These are phyloP conservation scores for Trichophyton simii DNA, from an alignment of 2,329 filamentous ascomycete species.

Conservation along the genomic window DNA sequence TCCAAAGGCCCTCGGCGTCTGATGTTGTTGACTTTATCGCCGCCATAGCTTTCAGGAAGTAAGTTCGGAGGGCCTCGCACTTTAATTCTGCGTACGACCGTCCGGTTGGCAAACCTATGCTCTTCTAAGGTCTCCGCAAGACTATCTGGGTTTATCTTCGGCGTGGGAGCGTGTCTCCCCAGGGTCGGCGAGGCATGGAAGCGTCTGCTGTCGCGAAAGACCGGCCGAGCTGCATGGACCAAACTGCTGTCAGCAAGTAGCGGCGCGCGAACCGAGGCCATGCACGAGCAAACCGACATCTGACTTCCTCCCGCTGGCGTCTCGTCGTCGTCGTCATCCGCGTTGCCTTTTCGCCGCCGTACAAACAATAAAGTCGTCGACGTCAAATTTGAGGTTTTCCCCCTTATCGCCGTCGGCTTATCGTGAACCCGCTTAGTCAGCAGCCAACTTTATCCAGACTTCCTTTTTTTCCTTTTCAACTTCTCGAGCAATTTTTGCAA, in stretches of 20 bases:
- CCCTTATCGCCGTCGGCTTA: neutral
- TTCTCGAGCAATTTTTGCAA: neutral
- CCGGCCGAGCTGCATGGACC: neutral
- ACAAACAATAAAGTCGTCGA: neutral
- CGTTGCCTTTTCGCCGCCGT: neutral
- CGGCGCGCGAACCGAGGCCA: neutral
- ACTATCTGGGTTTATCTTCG: slow-evolving; percentile 17
- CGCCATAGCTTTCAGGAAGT: neutral
- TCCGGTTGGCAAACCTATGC: slow-evolving; percentile 22
- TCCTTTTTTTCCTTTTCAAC: neutral
- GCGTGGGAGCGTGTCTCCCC: slow-evolving; percentile 1
- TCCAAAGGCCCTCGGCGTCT: neutral
- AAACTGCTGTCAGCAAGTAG: neutral
- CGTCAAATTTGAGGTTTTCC: neutral
- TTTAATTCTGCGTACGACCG: neutral
- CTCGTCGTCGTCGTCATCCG: neutral
- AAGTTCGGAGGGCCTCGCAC: neutral
- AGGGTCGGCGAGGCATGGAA: slow-evolving; percentile 8
- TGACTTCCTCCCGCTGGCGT: neutral
- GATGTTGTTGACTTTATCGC: neutral
- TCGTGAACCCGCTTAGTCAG: neutral
- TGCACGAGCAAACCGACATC: neutral
- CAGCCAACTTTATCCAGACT: neutral
- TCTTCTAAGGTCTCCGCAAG: slow-evolving; percentile 24
- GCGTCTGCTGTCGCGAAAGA: slow-evolving; percentile 11